Evolutionary conservation across 768 basidiomycete species (phyloP).

Genomic region (Pisolithus sp.): DNA sequence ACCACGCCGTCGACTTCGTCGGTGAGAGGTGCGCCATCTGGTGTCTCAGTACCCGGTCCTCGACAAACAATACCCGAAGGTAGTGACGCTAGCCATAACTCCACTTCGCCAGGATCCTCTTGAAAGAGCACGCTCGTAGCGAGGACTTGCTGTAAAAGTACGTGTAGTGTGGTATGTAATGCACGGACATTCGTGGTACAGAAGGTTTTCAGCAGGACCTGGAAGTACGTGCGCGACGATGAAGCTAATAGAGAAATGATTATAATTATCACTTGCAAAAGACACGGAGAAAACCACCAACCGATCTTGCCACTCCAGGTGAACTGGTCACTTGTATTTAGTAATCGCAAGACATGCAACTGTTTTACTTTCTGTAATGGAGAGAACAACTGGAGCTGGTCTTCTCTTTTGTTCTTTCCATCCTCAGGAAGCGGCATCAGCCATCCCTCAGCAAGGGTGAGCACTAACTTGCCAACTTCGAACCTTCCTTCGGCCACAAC

Average conservation of each 20-base stretch:
- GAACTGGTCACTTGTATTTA: slow-evolving; percentile 77
- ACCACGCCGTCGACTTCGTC: slow-evolving; percentile 55
- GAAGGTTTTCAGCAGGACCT: slow-evolving; percentile 65
- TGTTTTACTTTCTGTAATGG: slow-evolving; percentile 54
- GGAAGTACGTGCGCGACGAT: slow-evolving; percentile 58
- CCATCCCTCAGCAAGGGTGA: slow-evolving; percentile 35
- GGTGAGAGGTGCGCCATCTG: slow-evolving; percentile 46
- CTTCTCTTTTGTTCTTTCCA: neutral
- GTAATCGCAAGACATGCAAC: slow-evolving; percentile 68
- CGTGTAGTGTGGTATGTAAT: slow-evolving; percentile 43
- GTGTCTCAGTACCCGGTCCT: slow-evolving; percentile 32
- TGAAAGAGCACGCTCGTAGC: slow-evolving; percentile 74
- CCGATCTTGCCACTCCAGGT: slow-evolving; percentile 70
- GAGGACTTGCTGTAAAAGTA: slow-evolving; percentile 61
- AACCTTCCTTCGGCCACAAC: slow-evolving; percentile 76
- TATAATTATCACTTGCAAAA: neutral
- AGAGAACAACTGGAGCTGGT: slow-evolving; percentile 8
- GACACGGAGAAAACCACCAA: slow-evolving; percentile 27
- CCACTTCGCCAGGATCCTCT: slow-evolving; percentile 63
- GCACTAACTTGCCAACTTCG: slow-evolving; percentile 77
- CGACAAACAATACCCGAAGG: slow-evolving; percentile 37
- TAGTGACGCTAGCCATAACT: slow-evolving; percentile 66
- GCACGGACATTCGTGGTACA: slow-evolving; percentile 43
- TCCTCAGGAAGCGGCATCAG: slow-evolving; percentile 10
- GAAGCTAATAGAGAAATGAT: slow-evolving; percentile 27